Evolutionary conservation across 768 basidiomycete species (phyloP), one percentile per base, ranked within the genome.

Genomic region (Termitomyces sp.): DNA sequence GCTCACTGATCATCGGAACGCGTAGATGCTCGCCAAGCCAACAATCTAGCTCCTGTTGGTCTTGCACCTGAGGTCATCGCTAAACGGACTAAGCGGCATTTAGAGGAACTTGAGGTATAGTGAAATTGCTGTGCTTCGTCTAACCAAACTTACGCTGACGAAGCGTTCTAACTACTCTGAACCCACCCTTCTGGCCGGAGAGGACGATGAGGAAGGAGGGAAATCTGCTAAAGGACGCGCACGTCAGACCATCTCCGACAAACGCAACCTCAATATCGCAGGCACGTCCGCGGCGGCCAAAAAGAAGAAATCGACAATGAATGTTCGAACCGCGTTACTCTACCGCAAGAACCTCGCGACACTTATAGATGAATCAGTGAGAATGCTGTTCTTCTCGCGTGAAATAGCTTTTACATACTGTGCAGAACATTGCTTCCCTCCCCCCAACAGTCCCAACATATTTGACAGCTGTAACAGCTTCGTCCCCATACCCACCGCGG

Each of bases 221-320:
- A 74, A 73, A 62, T 68, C 76, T 51, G 72, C 77, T 7, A 89
- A 87, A 64, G 85, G 86, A 49, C 82, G 88, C 12, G 86, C 87
- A 41, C 77, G 89, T 35, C 85, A 89, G 64, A 83, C 81, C n/a
- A 85, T 90, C 52, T 91, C 89, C 45, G 88, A 90, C 76, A 88
- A 87, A 72, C 81, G 83, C 56, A 73, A 76, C 50, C 74, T 84
- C 59, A 78, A 77, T 49, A 71, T 78, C 35, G 67, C 72, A 41
- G 79, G 80, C 9, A 73, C 65, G 46, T 78, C 78, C 45, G 69
- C 77, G 54, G 78, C 77, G 20, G 78, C 80, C 35, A 77, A 70
- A 61, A 86, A 83, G 76, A 91, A 87, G 73, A 92, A 91, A 67
- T 86, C 89, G 12, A 86, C 82, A 3, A 89, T 88, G 83, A 87